Percentiles rank a stretch among this genome's conserved stretches.
These are phyloP conservation scores for Penicillium silybi DNA, from an alignment of 495 filamentous ascomycete species.

Conservation along the genomic window DNA sequence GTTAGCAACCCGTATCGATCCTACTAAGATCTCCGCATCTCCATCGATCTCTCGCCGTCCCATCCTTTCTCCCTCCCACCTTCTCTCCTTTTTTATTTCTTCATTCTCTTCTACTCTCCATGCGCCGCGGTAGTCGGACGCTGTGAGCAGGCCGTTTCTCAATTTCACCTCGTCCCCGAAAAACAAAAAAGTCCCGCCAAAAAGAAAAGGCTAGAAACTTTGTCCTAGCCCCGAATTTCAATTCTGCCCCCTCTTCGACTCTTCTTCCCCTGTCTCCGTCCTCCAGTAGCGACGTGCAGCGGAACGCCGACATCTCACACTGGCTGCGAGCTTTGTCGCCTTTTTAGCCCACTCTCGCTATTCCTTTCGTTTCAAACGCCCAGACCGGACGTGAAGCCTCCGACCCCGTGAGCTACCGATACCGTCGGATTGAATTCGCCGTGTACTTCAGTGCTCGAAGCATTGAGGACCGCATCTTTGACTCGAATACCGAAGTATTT, in stretches of 20 bases:
- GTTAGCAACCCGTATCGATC: not conserved
- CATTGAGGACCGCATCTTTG: not conserved
- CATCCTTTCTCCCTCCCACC: slow-evolving; percentile 11
- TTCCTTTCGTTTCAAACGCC: slow-evolving; percentile 1
- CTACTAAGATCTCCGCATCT: slow-evolving; percentile 6
- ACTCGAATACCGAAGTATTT: not conserved
- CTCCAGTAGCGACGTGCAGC: slow-evolving; percentile 19
- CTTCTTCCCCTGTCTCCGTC: slow-evolving; percentile 11
- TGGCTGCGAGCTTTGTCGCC: slow-evolving; percentile 23
- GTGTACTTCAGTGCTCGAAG: not conserved
- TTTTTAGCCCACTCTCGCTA: slow-evolving; percentile 12
- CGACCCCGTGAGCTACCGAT: not conserved
- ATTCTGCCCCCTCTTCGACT: slow-evolving; percentile 10
- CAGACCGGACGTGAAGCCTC: not conserved
- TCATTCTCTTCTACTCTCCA: slow-evolving; percentile 25
- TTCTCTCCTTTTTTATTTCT: slow-evolving; percentile 15
- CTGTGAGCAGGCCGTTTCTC: slow-evolving; percentile 41
- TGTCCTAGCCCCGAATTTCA: slow-evolving; percentile 16
- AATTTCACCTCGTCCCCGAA: slow-evolving; percentile 13
- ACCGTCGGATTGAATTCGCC: slow-evolving; percentile 5
- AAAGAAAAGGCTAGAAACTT: slow-evolving; percentile 8
- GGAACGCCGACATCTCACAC: slow-evolving; percentile 19
- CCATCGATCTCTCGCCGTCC: slow-evolving; percentile 7
- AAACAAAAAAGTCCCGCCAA: slow-evolving; percentile 11
- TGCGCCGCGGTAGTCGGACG: slow-evolving; percentile 40